These are phyloP conservation scores for Trametes villosa DNA, from an alignment of 768 basidiomycete genomes.

Conservation along the genomic window DNA sequence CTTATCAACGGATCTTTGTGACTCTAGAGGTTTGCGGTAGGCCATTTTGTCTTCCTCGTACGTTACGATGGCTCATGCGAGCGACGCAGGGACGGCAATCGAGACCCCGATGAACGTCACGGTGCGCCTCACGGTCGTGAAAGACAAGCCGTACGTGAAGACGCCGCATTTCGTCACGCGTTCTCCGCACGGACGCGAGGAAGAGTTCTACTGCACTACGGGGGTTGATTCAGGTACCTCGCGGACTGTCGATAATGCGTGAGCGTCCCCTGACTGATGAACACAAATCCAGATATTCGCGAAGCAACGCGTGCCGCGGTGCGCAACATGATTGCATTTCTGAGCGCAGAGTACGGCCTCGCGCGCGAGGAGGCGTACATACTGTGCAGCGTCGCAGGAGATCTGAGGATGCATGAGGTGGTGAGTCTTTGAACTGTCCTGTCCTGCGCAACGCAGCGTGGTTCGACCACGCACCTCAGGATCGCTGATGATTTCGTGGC, in stretches of 20 bases:
- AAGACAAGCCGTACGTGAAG: slow-evolving; percentile 59
- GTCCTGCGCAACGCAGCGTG: neutral
- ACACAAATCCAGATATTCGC: slow-evolving; percentile 44
- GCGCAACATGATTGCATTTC: slow-evolving; percentile 59
- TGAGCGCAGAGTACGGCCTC: slow-evolving; percentile 49
- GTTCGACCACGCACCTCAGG: too few relatives aligned
- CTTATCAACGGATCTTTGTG: too few relatives aligned
- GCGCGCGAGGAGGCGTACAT: slow-evolving; percentile 58
- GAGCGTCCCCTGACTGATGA: neutral
- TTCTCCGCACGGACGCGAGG: slow-evolving; percentile 26
- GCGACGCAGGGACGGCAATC: slow-evolving; percentile 57
- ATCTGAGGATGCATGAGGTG: slow-evolving; percentile 66
- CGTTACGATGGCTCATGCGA: neutral
- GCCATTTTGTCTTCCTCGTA: slow-evolving; percentile 13
- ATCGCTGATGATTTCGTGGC: neutral
- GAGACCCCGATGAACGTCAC: slow-evolving; percentile 63
- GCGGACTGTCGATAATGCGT: neutral
- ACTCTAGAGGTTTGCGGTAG: slow-evolving; percentile 60
- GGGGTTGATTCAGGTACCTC: slow-evolving; percentile 51
- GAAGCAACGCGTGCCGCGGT: slow-evolving; percentile 60
- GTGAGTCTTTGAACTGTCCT: slow-evolving; percentile 34
- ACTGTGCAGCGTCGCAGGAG: slow-evolving; percentile 62
- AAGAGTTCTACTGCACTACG: slow-evolving; percentile 60
- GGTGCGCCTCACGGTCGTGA: slow-evolving; percentile 59
- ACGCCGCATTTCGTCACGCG: slow-evolving; percentile 58